Evolutionary conservation across 495 filamentous ascomycete genomes (phyloP), one percentile per base, ranked within the genome.

Genomic region (Cladorrhinum samala): DNA sequence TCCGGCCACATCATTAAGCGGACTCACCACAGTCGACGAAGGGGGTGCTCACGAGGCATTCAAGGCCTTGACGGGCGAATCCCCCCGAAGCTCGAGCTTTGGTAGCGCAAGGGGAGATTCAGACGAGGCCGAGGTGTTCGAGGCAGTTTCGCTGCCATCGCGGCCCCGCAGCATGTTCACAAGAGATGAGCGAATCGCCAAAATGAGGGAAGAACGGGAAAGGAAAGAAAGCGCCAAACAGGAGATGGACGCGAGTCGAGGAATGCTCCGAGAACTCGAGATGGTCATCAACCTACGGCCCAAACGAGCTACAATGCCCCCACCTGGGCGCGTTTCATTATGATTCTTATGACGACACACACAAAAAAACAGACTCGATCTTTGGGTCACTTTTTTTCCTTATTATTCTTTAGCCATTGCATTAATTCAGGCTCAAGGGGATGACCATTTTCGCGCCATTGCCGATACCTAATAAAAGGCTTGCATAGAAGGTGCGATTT

Each of bases 201-300:
- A 87, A 59, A 92, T 96, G 71, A 88, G 87, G 56, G 91, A 95
- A 67, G 92, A 96, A 27, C 79, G 91, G 46, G 83, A 80, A 36
- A 77, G 75, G 52, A 82, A 84, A 65, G 86, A 85, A 5, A 72
- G 79, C 40, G 71, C 79, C 14, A 77, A 82, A 46, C 88, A 91
- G 53, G 86, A 84, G 58, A 65, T 75, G 14, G 88, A 95, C 49
- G 87, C 90, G 2, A 90, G 82, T 52, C 86, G 86, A 20, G 84
- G 85, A 55, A 92, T 98, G 89, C 76, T 97, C 58, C 85, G 84
- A 61, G 93, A 98, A 65, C 74, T 98, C 56, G 87, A 95, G 68
- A 87, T 85, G 68, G 91, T 82, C 44, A 91, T 95, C 55, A 89
- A 89, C 66, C 73, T 91, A 53, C 73, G 88, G 52, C 84, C 87